Evolutionary conservation across 805 yeast genomes (phyloP), one percentile per base, ranked within the genome.

Genomic region (Metschnikowia lachancei): DNA sequence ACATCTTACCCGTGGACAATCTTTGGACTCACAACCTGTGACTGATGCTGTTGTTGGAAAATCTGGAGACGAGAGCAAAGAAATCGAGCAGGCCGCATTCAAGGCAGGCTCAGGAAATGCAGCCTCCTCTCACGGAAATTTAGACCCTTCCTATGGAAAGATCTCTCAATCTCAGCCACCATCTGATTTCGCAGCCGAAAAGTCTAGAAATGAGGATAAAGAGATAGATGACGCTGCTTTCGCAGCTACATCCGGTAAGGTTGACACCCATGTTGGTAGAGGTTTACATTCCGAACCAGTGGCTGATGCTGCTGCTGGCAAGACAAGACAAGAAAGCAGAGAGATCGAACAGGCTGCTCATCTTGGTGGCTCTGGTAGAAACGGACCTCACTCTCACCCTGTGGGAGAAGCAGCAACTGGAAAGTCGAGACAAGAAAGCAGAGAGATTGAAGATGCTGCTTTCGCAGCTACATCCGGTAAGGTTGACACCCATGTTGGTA

Each of bases 381-480:
- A 18, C 31, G 36, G 36, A 16, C 29, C 41, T 3, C 26, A 29
- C 10, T 28, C 41, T 3, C 7, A 26, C 9, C 38, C 44, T 4
- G 44, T 33, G 29, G n/a, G 33, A 10, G 44, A 41, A 1, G 44
- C 44, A 5, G 44, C 38, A 3, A 26, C 38, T 16, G 44, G 44
- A 1, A 41, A 41, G 44, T 19, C 44, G 6, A 41, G 24, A 33
- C 17, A 13, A 5, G 44, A 41, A 18, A 41, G 44, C 33, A 33
- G 26, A 22, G 53, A 56, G 19, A 55, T 58, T 5, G 50, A 59
- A 41, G 51, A 55, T 29, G 58, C 41, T 9, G 41, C 41, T 7
- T 16, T 12, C 8, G 8, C 12, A 7, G 31, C n/a, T 12, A 13
- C n/a, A 4, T 10, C 39, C 10, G 31, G 31, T 3, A 14, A 24